Evolutionary conservation across 2,329 filamentous ascomycete genomes (phyloP).

Genomic region (Teratosphaeria nubilosa): DNA sequence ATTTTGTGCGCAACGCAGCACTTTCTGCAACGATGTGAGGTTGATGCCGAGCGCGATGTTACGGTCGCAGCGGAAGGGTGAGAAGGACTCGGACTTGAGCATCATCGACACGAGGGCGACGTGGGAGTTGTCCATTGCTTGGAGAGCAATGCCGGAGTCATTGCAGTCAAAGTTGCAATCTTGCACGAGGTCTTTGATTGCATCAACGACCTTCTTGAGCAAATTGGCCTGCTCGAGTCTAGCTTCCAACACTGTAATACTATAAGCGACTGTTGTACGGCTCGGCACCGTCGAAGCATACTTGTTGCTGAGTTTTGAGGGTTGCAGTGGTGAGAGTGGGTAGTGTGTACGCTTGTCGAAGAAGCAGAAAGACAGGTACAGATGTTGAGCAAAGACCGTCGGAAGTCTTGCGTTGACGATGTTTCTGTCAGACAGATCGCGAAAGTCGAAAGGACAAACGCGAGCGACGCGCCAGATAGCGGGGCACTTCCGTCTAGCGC

Average conservation of each 20-base stretch:
- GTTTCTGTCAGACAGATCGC: not conserved
- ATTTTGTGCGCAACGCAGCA: constrained; percentile 85
- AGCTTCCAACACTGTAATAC: constrained; percentile 69
- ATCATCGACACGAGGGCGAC: constrained; percentile 98
- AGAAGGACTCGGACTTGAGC: constrained; percentile 90
- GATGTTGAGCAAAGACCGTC: not conserved
- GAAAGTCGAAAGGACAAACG: not conserved
- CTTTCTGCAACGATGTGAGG: constrained; percentile 91
- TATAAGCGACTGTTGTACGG: not conserved
- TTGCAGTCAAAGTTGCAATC: constrained; percentile 99
- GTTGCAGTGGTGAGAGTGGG: not conserved
- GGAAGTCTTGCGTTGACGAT: not conserved
- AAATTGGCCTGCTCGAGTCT: constrained; percentile 86
- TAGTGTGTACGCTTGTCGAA: not conserved
- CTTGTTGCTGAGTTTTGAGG: not conserved
- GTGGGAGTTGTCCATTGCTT: constrained; percentile 99
- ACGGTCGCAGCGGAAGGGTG: constrained; percentile 93
- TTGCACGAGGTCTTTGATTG: constrained; percentile 98
- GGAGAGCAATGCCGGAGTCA: constrained; percentile 94
- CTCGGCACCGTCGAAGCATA: not conserved
- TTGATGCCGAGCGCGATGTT: constrained; percentile 98
- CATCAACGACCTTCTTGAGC: constrained; percentile 97
- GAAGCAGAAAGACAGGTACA: not conserved
- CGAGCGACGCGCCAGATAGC: not conserved
- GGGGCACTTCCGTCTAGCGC: not conserved